Base-by-base conservation (phyloP, 2,329 filamentous ascomycete genomes). In the Cercospora canescens region DNA sequence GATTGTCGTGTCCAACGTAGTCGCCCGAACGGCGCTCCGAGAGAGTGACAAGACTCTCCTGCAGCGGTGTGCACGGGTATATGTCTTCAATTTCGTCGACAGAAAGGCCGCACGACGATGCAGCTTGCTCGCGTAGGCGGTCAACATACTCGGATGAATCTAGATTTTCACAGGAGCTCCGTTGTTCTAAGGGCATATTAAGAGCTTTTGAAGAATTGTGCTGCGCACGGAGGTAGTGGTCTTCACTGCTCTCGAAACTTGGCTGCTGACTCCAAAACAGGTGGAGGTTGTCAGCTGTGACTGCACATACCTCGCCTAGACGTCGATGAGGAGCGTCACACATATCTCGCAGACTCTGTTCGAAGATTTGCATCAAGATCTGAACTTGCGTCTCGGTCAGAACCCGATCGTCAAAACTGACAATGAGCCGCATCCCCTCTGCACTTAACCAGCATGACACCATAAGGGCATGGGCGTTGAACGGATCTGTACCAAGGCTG, bases 11-110 rank as follows among this genome's bases (percentile, higher is more conserved):
- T 1, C 83, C 83, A 2, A 87, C 80, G 45, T 87, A 88, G 0
- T 83, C 81, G 48, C 84, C 84, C 35, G 79, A 79, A 26, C 82
- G 78, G 71, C 84, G 85, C 64, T 81, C 79, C 2, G 85, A 84
- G 6, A 87, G 73, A 0, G 84, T 83, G 77, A 87, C 82, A 1
- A 87, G 62, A 37, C 59, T 54, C 28, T 70, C 74, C n/a, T 68
- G 66, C 50, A 64, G 34, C n/a, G 66, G 45, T 24, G 66, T 68
- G 35, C 60, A 66, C 1, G 84, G 84, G 61, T 86, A 87, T 0
- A 85, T 73, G 64, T 87, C 85, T 61, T 86, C 82, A 18, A 79
- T 48, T 7, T 60, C 24, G 16, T 60, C 21, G 24, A 24, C 26
- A 18, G 45, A 24, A 18, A 64, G 16, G 14, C 26, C 48, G 48